Evolutionary conservation across 257 asterid species (phyloP).

Genomic region (Scutellaria barbata): DNA sequence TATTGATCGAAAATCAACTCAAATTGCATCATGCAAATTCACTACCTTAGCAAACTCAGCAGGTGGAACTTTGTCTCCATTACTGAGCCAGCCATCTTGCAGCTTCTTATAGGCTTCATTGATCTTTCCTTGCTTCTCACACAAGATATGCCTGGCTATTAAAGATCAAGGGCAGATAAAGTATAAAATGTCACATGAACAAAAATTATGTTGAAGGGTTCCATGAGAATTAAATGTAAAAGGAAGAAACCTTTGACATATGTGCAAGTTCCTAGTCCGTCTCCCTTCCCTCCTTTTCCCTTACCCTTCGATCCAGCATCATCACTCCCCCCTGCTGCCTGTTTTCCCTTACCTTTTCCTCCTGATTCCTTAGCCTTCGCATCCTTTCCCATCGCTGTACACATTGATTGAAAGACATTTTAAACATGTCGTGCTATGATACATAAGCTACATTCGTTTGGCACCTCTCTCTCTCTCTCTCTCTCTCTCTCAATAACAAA

Average conservation of each 20-base stretch:
- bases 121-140: constrained; percentile 99
- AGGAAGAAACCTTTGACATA: constrained; percentile 81
- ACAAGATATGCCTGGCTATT: constrained; percentile 91
- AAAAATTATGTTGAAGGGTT: constrained; percentile 1
- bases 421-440: neutral
- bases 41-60: constrained; percentile 98
- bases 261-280: constrained; percentile 94
- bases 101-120: constrained; percentile 97
- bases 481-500: neutral
- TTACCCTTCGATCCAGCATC: constrained; percentile 84
- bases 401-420: constrained; percentile 15
- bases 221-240: neutral
- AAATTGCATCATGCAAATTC: neutral
- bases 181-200: neutral
- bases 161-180: constrained; percentile 17
- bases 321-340: constrained; percentile 84
- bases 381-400: constrained; percentile 74
- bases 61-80: constrained; percentile 97
- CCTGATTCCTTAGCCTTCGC: constrained; percentile 63
- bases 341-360: constrained; percentile 88
- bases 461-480: neutral
- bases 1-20: constrained; percentile 14
- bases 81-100: constrained; percentile 94
- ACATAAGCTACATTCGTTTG: neutral
- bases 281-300: constrained; percentile 83